Conservation (phyloP, 176 grass and related monocot species). For the Musa acuminata region DNA sequence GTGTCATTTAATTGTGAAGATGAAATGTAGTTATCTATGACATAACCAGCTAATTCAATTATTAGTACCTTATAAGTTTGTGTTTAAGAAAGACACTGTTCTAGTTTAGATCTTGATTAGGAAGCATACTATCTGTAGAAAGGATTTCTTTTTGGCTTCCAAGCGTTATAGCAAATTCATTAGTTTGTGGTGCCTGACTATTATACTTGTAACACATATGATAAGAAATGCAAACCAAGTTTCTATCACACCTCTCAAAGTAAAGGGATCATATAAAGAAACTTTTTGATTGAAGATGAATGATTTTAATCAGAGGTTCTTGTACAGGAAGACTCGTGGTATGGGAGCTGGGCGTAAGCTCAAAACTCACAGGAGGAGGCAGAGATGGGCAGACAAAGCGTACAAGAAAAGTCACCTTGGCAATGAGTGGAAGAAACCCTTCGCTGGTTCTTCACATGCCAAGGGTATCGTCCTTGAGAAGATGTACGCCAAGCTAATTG, state of each 20-base stretch:
- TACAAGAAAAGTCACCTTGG: not conserved
- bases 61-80: too few species aligned
- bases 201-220: not conserved
- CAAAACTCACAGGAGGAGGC: constrained; percentile 13
- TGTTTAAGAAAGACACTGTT: too few species aligned
- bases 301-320: not conserved
- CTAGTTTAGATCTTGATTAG: too few species aligned
- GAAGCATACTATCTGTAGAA: too few species aligned
- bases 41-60: too few species aligned
- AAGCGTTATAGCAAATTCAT: too few species aligned
- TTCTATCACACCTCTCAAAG: not conserved
- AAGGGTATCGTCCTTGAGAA: constrained; percentile 16
- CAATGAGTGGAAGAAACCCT: constrained; percentile 16
- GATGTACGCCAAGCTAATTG: not conserved
- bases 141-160: too few species aligned
- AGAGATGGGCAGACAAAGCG: constrained; percentile 10
- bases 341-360: constrained; percentile 16
- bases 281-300: not conserved
- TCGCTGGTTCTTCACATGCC: constrained; percentile 16
- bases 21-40: too few species aligned
- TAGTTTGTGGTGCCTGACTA: too few species aligned
- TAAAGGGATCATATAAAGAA: too few species aligned
- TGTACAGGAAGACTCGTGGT: constrained; percentile 3
- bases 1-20: too few species aligned
- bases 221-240: not conserved